A percentile compares a stretch with the other conserved stretches of the same genome.
Conservation (phyloP, 2,329 filamentous ascomycete species). For the Venturia pyrina region DNA sequence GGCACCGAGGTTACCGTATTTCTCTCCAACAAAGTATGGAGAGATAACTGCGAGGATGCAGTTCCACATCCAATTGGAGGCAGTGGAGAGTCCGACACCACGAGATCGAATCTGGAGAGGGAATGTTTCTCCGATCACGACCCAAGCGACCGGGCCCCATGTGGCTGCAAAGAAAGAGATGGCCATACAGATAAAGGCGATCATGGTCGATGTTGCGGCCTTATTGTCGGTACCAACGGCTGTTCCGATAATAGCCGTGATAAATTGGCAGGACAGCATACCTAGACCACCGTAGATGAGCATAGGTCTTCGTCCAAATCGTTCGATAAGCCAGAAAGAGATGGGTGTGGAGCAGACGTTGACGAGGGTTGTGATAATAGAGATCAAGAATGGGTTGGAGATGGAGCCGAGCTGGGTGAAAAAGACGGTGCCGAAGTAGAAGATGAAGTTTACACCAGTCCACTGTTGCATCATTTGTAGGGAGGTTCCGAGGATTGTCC, state of each 20-base stretch:
- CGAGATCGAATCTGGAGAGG: slow-evolving; percentile 79
- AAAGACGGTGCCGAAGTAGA: slow-evolving; percentile 62
- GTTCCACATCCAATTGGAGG: slow-evolving; percentile 90
- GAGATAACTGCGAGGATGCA: slow-evolving; percentile 59
- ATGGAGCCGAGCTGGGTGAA: slow-evolving; percentile 71
- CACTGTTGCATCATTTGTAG: slow-evolving; percentile 45
- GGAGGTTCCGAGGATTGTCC: slow-evolving; percentile 36
- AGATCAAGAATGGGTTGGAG: slow-evolving; percentile 69
- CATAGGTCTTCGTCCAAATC: slow-evolving; percentile 67
- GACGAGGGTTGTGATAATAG: slow-evolving; percentile 76
- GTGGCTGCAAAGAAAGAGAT: slow-evolving; percentile 88
- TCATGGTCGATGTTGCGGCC: slow-evolving; percentile 44
- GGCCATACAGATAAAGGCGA: slow-evolving; percentile 84
- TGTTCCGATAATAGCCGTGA: slow-evolving; percentile 60
- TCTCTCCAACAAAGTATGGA: slow-evolving; percentile 56
- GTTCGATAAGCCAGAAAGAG: slow-evolving; percentile 81
- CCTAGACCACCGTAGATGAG: slow-evolving; percentile 69
- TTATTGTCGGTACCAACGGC: slow-evolving; percentile 17
- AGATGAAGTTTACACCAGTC: slow-evolving; percentile 67
- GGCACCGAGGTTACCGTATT: slow-evolving; percentile 43
- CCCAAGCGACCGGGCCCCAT: slow-evolving; percentile 67
- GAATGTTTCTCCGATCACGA: slow-evolving; percentile 81
- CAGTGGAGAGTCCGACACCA: slow-evolving; percentile 77
- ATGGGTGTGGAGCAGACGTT: slow-evolving; percentile 79
- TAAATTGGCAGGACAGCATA: slow-evolving; percentile 81